Evolutionary conservation across 208 protist species (phyloP), one percentile per base, ranked within the genome.

Genomic region (Wallacemonas rigidus): DNA sequence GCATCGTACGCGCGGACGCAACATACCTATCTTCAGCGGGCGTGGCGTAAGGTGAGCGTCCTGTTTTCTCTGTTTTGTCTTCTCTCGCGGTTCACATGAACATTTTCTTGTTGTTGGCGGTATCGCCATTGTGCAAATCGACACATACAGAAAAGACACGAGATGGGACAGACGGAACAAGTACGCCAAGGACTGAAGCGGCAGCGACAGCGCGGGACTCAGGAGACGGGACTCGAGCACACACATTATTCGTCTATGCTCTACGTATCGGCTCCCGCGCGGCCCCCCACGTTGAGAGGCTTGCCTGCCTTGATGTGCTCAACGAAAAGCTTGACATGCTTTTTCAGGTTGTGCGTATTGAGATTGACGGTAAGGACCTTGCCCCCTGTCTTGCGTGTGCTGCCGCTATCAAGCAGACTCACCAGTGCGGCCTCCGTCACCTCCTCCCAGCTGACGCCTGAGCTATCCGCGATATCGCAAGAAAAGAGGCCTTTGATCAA

Each of bases 391-490:
- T 58, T 68, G 50, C 55, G 75, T 9, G 38, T 60, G 43, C 81
- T 82, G 43, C 60, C 50, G 26, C 77, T 48, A n/a, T 81, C 76
- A 15, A 98, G 62, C 60, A 98, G 63, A 63, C 89, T 84, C 7
- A 77, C 79, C 55, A 98, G 61, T 6, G 85, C 81, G 36, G 83
- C 82, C 45, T 96, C 88, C 6, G 88, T 93, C 15, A 75, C 65
- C 75, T 98, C 97, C 72, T 98, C 97, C 97, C 97, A 98, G 7
- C 86, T 90, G 26, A 79, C 76, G 1, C 79, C 79, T 50, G 77
- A 73, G 40, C 83, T 82, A 58, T 81, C 78, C 6, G 70, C 72
- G 55, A 94, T 81, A 41, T 78, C 60, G 75, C 88, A 94, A 3
- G 77, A 69, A 61, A 96, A 84, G 7, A 94, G 64, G 2, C 77